A percentile compares a stretch with the other conserved stretches of the same genome.
These are phyloP conservation scores for Paxillus involutus DNA, from an alignment of 768 basidiomycete species.

Conservation along the genomic window DNA sequence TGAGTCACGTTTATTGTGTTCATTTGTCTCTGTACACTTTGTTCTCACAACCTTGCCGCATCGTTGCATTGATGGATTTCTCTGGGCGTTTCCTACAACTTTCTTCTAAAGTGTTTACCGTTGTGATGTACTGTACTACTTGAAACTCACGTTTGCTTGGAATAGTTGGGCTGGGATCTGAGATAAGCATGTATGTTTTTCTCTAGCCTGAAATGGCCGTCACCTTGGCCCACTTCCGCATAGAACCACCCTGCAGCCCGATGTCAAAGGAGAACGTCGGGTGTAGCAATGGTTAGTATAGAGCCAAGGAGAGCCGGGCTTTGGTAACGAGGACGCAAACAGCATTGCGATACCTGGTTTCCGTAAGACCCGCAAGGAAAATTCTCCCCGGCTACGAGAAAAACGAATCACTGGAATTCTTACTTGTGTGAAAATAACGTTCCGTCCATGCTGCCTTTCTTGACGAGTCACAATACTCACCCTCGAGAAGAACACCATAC, in stretches of 20 bases:
- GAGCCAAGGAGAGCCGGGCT: slow-evolving; percentile 9
- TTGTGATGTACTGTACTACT: no score
- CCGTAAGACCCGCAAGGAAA: slow-evolving; percentile 40
- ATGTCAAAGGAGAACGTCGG: slow-evolving; percentile 51
- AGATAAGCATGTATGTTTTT: no score
- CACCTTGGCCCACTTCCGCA: slow-evolving; percentile 40
- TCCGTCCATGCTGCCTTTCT: slow-evolving; percentile 31
- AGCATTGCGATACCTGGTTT: slow-evolving; percentile 27
- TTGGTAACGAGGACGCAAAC: slow-evolving; percentile 42
- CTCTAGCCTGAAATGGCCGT: no score
- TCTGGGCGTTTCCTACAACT: no score
- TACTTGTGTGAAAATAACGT: slow-evolving; percentile 38
- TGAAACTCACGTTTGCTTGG: no score
- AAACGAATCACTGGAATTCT: neutral
- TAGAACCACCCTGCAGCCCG: slow-evolving; percentile 48
- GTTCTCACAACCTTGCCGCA: no score
- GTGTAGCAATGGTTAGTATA: slow-evolving; percentile 35
- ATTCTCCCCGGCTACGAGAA: neutral
- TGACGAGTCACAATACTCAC: slow-evolving; percentile 24
- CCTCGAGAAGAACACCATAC: no score
- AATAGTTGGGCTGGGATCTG: no score
- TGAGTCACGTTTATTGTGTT: no score
- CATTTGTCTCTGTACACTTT: no score
- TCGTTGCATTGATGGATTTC: no score
- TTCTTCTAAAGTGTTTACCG: no score